Percentiles rank a stretch among this genome's conserved stretches.
Evolutionary conservation across 129 eudicot species (phyloP).

Genomic region (Flaveria brownii): DNA sequence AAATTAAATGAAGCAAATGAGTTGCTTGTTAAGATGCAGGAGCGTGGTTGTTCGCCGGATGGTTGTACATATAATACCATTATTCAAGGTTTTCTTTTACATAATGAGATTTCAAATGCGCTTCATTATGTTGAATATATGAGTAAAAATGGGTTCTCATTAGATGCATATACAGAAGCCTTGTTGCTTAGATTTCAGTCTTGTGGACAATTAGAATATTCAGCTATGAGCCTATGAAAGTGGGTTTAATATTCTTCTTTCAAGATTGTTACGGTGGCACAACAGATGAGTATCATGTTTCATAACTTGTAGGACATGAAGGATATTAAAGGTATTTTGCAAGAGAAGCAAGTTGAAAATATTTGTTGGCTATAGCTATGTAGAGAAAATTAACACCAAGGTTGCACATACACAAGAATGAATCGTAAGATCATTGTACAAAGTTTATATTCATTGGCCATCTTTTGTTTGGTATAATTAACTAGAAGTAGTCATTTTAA

Average conservation of each 20-base stretch:
- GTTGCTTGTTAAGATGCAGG: conserved; percentile 27
- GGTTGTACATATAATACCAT: conserved; percentile 32
- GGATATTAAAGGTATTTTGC: background rate
- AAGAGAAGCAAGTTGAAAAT: conserved; percentile 11
- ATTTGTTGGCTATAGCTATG: conserved; percentile 1
- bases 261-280: background rate
- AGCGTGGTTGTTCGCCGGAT: conserved; percentile 31
- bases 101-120: conserved; percentile 30
- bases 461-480: background rate
- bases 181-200: conserved; percentile 32
- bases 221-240: background rate
- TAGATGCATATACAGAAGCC: conserved; percentile 33
- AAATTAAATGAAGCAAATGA: conserved; percentile 22
- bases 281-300: background rate
- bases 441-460: background rate
- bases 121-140: conserved; percentile 17
- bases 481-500: background rate
- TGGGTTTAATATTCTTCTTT: background rate
- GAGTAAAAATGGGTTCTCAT: conserved; percentile 20
- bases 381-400: background rate
- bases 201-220: conserved; percentile 23
- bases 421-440: background rate
- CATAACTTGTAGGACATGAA: conserved; percentile 6
- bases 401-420: background rate
- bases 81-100: conserved; percentile 29